Conservation (phyloP, 208 protist genomes). For the Acanthamoeba healyi region DNA sequence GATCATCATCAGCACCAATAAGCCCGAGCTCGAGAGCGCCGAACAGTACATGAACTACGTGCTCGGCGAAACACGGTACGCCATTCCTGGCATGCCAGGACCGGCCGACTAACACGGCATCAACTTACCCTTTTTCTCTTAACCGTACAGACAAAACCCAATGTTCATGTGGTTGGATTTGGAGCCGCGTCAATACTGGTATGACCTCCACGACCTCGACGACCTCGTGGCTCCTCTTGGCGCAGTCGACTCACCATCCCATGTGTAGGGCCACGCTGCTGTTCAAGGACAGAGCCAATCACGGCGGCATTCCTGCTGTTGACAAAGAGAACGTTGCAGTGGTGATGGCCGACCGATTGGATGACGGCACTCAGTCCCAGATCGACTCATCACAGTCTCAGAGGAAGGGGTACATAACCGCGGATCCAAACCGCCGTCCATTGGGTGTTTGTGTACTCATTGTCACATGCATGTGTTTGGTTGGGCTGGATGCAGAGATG, state of each 20-base stretch:
- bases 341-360: background rate
- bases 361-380: background rate
- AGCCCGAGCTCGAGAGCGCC: slow-evolving; percentile 82
- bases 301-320: slow-evolving; percentile 73
- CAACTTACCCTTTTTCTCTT: slow-evolving; percentile 72
- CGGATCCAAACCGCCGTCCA: background rate
- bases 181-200: slow-evolving; percentile 72
- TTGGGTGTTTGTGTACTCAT: no score
- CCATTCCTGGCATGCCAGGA: no score
- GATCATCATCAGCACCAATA: slow-evolving; percentile 85
- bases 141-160: background rate
- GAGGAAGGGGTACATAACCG: slow-evolving; percentile 26
- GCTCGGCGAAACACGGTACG: slow-evolving; percentile 74
- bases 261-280: slow-evolving; percentile 75
- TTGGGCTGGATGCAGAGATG: no score
- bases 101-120: no score
- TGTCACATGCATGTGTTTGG: no score
- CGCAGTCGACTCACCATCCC: no score
- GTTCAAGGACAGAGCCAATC: slow-evolving; percentile 82
- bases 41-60: slow-evolving; percentile 85
- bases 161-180: slow-evolving; percentile 75
- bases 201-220: slow-evolving; percentile 4
- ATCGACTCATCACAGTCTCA: background rate
- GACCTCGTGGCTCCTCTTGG: no score
- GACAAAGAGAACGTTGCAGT: slow-evolving; percentile 28